Evolutionary conservation across 2,329 filamentous ascomycete genomes (phyloP), one percentile per base, ranked within the genome.

Genomic region (Drechslerella dactyloides): DNA sequence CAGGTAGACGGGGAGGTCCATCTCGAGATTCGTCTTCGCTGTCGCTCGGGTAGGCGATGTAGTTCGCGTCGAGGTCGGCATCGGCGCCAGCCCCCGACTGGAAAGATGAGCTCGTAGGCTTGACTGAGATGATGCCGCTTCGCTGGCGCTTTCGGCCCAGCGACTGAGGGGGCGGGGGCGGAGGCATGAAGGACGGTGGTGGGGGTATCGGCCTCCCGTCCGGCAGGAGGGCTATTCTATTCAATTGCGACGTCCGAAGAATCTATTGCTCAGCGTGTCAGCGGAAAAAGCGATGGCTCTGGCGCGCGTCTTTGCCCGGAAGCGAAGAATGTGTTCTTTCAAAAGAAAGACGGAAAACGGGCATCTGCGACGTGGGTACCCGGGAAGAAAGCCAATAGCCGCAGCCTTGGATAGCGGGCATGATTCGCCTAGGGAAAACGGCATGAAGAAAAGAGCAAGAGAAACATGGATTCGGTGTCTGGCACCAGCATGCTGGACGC

Each of bases 161-260:
- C 11, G 60, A 65, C 15, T 60, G 48, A 35, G 53, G 53, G 53
- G 61, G 68, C 40, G 68, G 68, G 40, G 68, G 62, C 13, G 68
- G 60, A 8, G 68, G 68, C 35, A 70, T 56, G 51, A 66, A 73
- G 1, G 68, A 61, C 13, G 62, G 68, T 5, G 60, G 62, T 15
- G 55, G 61, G 17, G 55, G 60, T 15, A 66, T 66, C 40, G 60
- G 55, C 61, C 27, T 60, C 35, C 51, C 52, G 68, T 73, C 57
- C 68, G 60, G 60, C 51, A 65, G 61, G 56, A 53, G 24, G 30
- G 68, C 68, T 60, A 66, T 65, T 30, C 60, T 73, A 33, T 61
- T 62, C 53, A 66, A 62, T 53, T 65, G 60, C 0, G 68, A 73
- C 11, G 60, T 73, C n/a, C 60, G 55, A 62, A 73, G 68, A 8